Conservation (phyloP, 306 rosid genomes). For the Astragalus glycyphyllos region DNA sequence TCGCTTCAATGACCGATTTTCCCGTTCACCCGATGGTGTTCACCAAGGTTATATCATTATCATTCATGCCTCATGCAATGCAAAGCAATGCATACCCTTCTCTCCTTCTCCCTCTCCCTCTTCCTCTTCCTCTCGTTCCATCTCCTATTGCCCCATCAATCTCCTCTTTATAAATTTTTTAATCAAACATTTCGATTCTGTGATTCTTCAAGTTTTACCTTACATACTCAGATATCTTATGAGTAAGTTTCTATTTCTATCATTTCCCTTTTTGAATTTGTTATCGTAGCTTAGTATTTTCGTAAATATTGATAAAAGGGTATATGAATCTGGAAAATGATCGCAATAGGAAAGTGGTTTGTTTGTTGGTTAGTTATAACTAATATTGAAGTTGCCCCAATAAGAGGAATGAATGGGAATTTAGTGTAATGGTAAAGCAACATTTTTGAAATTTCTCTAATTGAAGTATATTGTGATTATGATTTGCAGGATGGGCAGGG, state of each 20-base stretch:
- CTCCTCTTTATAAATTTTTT: neutral
- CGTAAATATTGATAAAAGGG: too few relatives aligned
- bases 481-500: conserved; percentile 29
- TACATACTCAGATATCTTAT: neutral
- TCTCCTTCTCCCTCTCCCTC: neutral
- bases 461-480: too few relatives aligned
- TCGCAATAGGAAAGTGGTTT: too few relatives aligned
- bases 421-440: too few relatives aligned
- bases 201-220: neutral
- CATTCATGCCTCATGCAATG: neutral
- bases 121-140: neutral
- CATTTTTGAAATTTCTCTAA: too few relatives aligned
- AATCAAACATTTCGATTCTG: neutral
- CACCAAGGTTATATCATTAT: conserved; percentile 9
- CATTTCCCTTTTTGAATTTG: neutral
- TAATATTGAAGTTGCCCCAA: neutral
- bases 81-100: neutral
- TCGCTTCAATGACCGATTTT: conserved; percentile 31
- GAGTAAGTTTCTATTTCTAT: neutral
- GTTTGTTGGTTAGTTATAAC: too few relatives aligned
- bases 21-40: conserved; percentile 26
- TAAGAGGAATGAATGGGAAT: neutral
- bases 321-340: too few relatives aligned
- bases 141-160: neutral
- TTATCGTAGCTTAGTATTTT: neutral